Percentiles rank a stretch among this genome's conserved stretches.
Evolutionary conservation across 2,329 filamentous ascomycete species (phyloP).

Genomic region (Trichophyton benhamiae): DNA sequence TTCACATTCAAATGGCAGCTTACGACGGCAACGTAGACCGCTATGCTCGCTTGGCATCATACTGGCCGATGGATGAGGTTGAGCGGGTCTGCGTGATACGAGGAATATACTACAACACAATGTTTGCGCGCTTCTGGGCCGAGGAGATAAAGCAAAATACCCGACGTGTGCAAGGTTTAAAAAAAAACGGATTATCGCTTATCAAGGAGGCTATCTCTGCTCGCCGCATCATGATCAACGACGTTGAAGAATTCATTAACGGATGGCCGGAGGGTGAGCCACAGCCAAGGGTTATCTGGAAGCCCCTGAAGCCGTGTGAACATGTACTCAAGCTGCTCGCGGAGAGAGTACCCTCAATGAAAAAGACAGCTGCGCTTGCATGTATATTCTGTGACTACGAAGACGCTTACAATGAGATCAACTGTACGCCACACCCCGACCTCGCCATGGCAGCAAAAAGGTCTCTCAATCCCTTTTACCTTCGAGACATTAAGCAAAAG

Average conservation of each 20-base stretch:
- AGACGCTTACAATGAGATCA: background rate
- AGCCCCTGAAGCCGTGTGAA: background rate
- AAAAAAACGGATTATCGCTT: background rate
- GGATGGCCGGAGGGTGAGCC: background rate
- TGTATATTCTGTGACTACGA: conserved; percentile 4
- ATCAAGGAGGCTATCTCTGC: conserved; percentile 6
- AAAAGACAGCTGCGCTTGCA: background rate
- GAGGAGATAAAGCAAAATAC: background rate
- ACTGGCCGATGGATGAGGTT: conserved; percentile 12
- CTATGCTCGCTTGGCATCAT: conserved; percentile 26
- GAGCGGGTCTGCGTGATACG: conserved; percentile 22
- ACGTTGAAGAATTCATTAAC: background rate
- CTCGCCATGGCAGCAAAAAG: background rate
- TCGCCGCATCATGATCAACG: conserved; percentile 10
- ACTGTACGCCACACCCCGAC: background rate
- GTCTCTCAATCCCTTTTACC: background rate
- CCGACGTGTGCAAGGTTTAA: background rate
- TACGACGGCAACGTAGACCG: conserved; percentile 32
- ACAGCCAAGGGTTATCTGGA: background rate
- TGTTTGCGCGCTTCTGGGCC: conserved; percentile 21
- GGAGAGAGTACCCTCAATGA: background rate
- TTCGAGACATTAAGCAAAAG: background rate
- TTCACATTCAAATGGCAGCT: conserved; percentile 29
- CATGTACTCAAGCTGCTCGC: background rate
- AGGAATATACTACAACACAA: conserved; percentile 29